These are phyloP conservation scores for Diutina sp. DNA, from an alignment of 1,139 yeast species.

Conservation along the genomic window DNA sequence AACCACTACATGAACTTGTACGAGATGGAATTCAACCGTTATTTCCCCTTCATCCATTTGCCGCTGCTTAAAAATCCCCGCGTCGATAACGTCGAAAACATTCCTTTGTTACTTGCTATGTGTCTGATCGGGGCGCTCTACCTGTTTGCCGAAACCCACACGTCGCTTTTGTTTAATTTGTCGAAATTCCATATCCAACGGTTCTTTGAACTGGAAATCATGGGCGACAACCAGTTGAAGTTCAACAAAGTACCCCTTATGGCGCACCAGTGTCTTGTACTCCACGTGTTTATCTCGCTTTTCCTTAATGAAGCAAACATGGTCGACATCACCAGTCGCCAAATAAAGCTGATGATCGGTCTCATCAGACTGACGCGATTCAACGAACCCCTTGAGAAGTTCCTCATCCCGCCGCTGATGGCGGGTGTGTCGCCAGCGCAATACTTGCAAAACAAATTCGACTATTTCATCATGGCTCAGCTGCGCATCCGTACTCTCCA, in stretches of 20 bases:
- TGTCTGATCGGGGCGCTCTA: conserved; percentile 85
- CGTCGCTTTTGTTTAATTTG: conserved; percentile 64
- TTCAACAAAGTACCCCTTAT: conserved; percentile 66
- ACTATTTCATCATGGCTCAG: conserved; percentile 70
- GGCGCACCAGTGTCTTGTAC: conserved; percentile 77
- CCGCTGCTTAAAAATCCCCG: conserved; percentile 47
- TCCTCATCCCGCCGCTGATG: conserved; percentile 43
- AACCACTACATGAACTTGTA: conserved; percentile 62
- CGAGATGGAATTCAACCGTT: conserved; percentile 63
- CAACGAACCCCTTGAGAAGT: conserved; percentile 55
- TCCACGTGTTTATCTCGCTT: conserved; percentile 73
- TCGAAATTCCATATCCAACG: conserved; percentile 69
- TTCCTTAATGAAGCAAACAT: conserved; percentile 68
- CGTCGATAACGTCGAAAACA: conserved; percentile 46
- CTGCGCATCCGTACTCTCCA: conserved; percentile 80
- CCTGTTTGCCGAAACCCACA: conserved; percentile 68
- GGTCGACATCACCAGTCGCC: conserved; percentile 62
- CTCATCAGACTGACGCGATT: conserved; percentile 67
- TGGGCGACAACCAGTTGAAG: conserved; percentile 31
- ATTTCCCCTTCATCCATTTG: conserved; percentile 74
- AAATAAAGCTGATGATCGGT: conserved; percentile 67
- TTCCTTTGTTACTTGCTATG: conserved; percentile 70
- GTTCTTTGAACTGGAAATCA: conserved; percentile 50
- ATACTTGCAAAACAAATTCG: conserved; percentile 40
- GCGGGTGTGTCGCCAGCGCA: conserved; percentile 3